phyloP scores from a whole-genome alignment of 2,329 filamentous ascomycete genomes.

The Coniochaeta prunicola region DNA sequence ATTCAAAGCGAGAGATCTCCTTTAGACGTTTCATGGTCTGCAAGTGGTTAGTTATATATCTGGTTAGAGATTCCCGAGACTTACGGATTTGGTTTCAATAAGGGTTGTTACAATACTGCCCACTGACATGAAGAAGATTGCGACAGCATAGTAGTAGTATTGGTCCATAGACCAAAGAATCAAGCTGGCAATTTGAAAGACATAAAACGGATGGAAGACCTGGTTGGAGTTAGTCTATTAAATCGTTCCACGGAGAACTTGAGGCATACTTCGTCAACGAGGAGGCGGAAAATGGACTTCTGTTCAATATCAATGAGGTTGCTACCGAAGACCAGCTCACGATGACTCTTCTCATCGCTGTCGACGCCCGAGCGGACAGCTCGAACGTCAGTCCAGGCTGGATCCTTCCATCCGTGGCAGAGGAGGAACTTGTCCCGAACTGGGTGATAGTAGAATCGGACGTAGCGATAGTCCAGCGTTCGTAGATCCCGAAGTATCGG shows the following conservation, averaged over 20 bases:
- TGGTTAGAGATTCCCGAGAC: neutral
- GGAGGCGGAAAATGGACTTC: slow-evolving; percentile 73
- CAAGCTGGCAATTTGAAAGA: slow-evolving; percentile 94
- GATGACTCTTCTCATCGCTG: slow-evolving; percentile 75
- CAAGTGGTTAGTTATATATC: slow-evolving; percentile 7
- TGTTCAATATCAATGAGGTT: slow-evolving; percentile 92
- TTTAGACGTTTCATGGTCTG: slow-evolving; percentile 83
- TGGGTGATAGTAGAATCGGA: slow-evolving; percentile 88
- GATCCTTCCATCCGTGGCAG: slow-evolving; percentile 90
- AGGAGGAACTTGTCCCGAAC: slow-evolving; percentile 81
- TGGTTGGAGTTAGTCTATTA: slow-evolving; percentile 25
- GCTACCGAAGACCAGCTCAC: slow-evolving; percentile 79
- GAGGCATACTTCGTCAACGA: slow-evolving; percentile 70
- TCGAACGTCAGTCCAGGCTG: slow-evolving; percentile 73
- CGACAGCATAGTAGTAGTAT: slow-evolving; percentile 95
- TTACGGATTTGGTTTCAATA: slow-evolving; percentile 75
- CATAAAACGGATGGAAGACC: slow-evolving; percentile 95
- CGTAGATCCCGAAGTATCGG: slow-evolving; percentile 69
- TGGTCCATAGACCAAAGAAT: slow-evolving; percentile 91
- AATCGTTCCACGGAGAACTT: neutral
- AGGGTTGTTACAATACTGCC: slow-evolving; percentile 87
- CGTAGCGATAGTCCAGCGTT: slow-evolving; percentile 85
- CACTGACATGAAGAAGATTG: slow-evolving; percentile 91
- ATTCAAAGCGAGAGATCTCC: slow-evolving; percentile 91
- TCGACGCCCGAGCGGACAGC: slow-evolving; percentile 74